Conservation (phyloP, 1,284 basidiomycete species). For the Agaricales sp. region DNA sequence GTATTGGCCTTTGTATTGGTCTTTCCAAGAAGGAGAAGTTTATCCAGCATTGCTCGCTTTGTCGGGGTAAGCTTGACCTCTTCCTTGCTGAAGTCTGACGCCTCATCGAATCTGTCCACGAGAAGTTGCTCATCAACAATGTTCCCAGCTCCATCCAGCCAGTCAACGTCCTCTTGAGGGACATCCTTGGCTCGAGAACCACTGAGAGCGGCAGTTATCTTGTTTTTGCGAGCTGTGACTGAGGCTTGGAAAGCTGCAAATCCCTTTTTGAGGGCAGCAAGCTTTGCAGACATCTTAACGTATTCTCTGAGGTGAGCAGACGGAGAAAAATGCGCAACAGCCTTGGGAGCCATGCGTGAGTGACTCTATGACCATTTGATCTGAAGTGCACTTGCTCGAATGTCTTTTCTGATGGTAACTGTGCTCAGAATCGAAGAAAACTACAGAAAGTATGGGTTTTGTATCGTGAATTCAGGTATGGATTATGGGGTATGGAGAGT, state of each 20-base stretch:
- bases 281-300: background rate
- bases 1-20: conserved; percentile 10
- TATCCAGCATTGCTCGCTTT: no score
- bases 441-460: conserved; percentile 9
- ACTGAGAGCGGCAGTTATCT: background rate
- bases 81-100: conserved; percentile 12
- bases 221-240: background rate
- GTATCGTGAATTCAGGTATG: conserved; percentile 7
- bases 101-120: conserved; percentile 13
- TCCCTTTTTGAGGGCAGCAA: background rate
- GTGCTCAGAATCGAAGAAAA: background rate
- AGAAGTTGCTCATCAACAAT: conserved; percentile 12
- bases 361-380: background rate
- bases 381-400: background rate
- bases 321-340: background rate
- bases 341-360: background rate
- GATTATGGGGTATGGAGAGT: conserved; percentile 11
- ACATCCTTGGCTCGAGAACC: conserved; percentile 10
- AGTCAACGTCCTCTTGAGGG: conserved; percentile 11
- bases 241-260: background rate
- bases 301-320: background rate
- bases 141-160: conserved; percentile 16
- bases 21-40: background rate
- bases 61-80: conserved; percentile 4
- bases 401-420: background rate